Evolutionary conservation across 345 rosid genomes (phyloP).

Genomic region (Eucalyptus grandis): DNA sequence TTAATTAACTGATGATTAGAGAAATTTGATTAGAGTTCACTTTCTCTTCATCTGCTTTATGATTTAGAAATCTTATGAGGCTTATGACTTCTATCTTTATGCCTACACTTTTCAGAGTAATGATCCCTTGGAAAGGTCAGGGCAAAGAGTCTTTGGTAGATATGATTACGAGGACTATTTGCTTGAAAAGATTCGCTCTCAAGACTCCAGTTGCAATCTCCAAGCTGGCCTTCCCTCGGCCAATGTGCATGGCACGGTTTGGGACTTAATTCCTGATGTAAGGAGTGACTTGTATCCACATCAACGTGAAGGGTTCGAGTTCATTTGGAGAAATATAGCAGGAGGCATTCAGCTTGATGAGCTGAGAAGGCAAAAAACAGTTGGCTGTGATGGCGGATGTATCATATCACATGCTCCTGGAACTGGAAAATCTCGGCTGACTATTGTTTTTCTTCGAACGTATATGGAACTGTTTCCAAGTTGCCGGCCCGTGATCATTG

Average conservation of each 20-base stretch:
- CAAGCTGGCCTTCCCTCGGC: background rate
- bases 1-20: background rate
- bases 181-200: background rate
- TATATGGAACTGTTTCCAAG: slow-evolving; percentile 31
- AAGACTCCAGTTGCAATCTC: background rate
- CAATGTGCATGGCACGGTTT: background rate
- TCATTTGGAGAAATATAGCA: slow-evolving; percentile 66
- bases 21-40: background rate
- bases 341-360: slow-evolving; percentile 39
- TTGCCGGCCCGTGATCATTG: slow-evolving; percentile 62
- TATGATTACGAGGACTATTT: background rate
- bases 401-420: slow-evolving; percentile 89
- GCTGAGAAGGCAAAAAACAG: slow-evolving; percentile 1
- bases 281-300: slow-evolving; percentile 41
- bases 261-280: slow-evolving; percentile 37
- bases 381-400: slow-evolving; percentile 39
- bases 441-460: slow-evolving; percentile 50
- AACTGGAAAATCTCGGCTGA: slow-evolving; percentile 73
- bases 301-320: slow-evolving; percentile 78
- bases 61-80: background rate
- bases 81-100: background rate
- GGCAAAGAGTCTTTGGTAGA: background rate
- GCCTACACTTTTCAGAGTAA: background rate
- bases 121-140: background rate
- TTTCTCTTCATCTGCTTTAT: background rate